Conservation (phyloP, 805 yeast species). For the Cyberlindnera mycetangii region DNA sequence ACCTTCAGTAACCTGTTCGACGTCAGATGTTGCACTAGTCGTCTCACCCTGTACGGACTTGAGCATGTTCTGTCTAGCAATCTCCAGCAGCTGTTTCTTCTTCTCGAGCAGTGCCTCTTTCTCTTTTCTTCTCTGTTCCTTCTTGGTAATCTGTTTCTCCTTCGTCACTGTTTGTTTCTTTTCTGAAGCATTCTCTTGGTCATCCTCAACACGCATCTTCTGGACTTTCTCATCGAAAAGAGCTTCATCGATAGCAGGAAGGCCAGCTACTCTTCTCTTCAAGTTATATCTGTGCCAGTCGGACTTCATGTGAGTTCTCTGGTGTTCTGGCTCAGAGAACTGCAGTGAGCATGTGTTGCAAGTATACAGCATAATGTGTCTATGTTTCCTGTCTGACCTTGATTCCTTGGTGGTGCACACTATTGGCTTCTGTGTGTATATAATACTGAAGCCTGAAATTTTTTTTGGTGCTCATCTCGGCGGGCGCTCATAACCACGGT, state of each 20-base stretch:
- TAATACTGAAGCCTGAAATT: neutral
- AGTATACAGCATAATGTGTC: slow-evolving; percentile 39
- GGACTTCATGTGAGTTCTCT: slow-evolving; percentile 89
- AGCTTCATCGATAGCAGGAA: slow-evolving; percentile 70
- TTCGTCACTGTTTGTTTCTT: slow-evolving; percentile 17
- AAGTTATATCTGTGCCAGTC: slow-evolving; percentile 98
- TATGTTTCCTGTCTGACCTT: no score
- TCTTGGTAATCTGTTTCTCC: slow-evolving; percentile 36
- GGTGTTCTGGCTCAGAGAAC: slow-evolving; percentile 72
- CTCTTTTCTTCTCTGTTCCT: slow-evolving; percentile 39
- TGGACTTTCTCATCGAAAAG: slow-evolving; percentile 68
- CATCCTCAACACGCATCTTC: slow-evolving; percentile 26
- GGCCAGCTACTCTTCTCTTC: slow-evolving; percentile 86
- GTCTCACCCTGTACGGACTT: slow-evolving; percentile 24
- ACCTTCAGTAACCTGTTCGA: slow-evolving; percentile 1
- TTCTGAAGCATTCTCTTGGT: slow-evolving; percentile 21
- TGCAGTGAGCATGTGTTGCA: slow-evolving; percentile 88
- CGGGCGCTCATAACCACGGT: slow-evolving; percentile 4
- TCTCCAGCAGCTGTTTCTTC: slow-evolving; percentile 38
- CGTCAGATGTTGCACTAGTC: neutral
- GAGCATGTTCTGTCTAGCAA: slow-evolving; percentile 38
- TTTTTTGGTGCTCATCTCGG: slow-evolving; percentile 12
- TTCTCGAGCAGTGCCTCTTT: slow-evolving; percentile 41
- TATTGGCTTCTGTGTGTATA: neutral
- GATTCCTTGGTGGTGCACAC: neutral